Percentiles rank a stretch among this genome's conserved stretches.
Conservation (phyloP, 169 alveolate genomes). For the Plasmodium inui region DNA sequence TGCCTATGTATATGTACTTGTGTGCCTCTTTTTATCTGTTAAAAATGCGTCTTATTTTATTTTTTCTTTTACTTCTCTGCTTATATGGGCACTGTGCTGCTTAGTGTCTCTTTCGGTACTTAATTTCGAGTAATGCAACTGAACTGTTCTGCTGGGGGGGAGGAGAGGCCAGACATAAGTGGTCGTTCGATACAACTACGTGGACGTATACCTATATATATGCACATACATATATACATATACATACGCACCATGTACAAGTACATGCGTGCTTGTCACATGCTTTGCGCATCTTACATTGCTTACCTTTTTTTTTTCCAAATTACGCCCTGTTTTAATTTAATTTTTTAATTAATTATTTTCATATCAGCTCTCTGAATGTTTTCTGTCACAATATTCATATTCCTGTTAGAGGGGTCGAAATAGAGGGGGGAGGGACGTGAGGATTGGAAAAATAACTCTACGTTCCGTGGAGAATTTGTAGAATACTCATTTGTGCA, state of each 20-base stretch:
- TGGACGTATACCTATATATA: not conserved
- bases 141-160: not conserved
- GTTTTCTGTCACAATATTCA: slow-evolving; percentile 56
- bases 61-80: not conserved
- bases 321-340: too few species aligned
- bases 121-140: not conserved
- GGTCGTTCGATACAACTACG: not conserved
- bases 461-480: not conserved
- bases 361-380: slow-evolving; percentile 5
- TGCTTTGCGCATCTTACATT: not conserved
- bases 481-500: not conserved
- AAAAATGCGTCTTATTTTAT: not conserved
- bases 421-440: not conserved
- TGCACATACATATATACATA: not conserved
- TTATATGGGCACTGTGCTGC: not conserved
- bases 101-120: not conserved
- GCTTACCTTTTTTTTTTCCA: not conserved
- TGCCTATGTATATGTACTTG: not conserved
- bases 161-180: not conserved
- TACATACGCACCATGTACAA: not conserved
- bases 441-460: not conserved
- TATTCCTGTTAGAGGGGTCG: not conserved
- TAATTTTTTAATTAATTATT: slow-evolving; percentile 6
- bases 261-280: not conserved
- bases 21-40: not conserved